These are phyloP conservation scores for Aspergillus pseudoglaucus DNA, from an alignment of 2,329 filamentous ascomycete genomes.

Conservation along the genomic window DNA sequence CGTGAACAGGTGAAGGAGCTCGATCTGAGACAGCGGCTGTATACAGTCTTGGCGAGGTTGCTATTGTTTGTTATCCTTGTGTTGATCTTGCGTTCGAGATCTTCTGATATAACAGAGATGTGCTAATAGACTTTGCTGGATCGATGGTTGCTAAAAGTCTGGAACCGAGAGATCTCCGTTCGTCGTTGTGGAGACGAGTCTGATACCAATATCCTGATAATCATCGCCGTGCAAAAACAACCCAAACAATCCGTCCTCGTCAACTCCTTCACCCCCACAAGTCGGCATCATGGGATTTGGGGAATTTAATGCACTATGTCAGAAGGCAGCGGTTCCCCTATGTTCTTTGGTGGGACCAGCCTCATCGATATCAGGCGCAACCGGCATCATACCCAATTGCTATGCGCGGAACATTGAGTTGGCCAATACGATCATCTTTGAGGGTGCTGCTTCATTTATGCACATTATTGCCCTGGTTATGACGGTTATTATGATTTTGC, in stretches of 20 bases:
- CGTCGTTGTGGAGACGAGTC: constrained; percentile 28
- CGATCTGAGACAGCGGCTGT: neutral
- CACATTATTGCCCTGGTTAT: constrained; percentile 87
- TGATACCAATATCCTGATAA: constrained; percentile 15
- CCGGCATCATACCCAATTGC: constrained; percentile 82
- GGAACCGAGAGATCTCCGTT: constrained; percentile 4
- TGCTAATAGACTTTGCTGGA: neutral
- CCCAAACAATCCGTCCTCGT: constrained; percentile 13
- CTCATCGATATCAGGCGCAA: constrained; percentile 57
- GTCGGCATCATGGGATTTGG: constrained; percentile 63
- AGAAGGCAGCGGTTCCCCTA: constrained; percentile 74
- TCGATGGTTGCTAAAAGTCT: neutral
- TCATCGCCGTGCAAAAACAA: constrained; percentile 16
- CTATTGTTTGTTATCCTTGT: constrained; percentile 5
- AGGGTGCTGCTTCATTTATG: constrained; percentile 82
- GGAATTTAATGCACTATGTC: constrained; percentile 81
- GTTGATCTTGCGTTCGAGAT: neutral
- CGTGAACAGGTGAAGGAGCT: neutral
- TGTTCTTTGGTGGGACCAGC: constrained; percentile 74
- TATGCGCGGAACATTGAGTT: constrained; percentile 92
- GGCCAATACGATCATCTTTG: constrained; percentile 97
- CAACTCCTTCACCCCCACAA: constrained; percentile 11
- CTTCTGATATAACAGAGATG: neutral
- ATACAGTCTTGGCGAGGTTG: neutral
- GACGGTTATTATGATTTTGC: constrained; percentile 95